Base-by-base conservation (phyloP, 1,284 basidiomycete genomes). In the Naganishia albida region DNA sequence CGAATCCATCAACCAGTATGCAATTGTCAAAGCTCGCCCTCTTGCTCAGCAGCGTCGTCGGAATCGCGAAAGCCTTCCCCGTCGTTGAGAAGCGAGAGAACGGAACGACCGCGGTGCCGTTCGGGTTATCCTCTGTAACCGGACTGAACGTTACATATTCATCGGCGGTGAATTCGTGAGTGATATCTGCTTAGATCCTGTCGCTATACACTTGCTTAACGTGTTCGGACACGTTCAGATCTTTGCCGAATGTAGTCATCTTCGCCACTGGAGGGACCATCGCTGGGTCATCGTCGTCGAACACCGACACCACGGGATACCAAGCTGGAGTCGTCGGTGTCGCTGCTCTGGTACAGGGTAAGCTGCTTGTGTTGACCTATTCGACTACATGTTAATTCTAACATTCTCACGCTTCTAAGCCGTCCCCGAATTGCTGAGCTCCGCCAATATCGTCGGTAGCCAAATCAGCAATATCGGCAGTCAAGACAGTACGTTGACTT, bases 221-320 rank as follows among this genome's bases (percentile, higher is more conserved):
- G 7, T 25, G 4, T 38, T 16, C 16, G 10, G 15, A 2, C n/a
- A 13, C 39, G 12, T 49, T 10, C 42, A 69, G 68, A 20, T 69
- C 71, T 7, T 64, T 72, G 6, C 71, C 71, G 20, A 63, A 60
- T 43, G 67, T 70, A 1, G 66, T 70, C 55, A 72, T 72, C 53
- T 63, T 72, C 34, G 70, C 71, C n/a, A 72, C 70, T 25, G 72
- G 72, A 8, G 73, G 73, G 0, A 74, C 72, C 1, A 74, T 74
- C 34, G 73, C 72, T 4, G 73, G 72, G 10, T 56, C 66, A 3
- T 66, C 67, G 1, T 51, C 69, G 15, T 38, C 65, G 13, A 54
- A 60, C 25, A 65, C 70, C 13, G 66, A 67, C 39, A 63, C 69
- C 1, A 66, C 63, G 18, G 59, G 39, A 2, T 70, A 71, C 64